These are phyloP conservation scores for Tetrahymena malaccensis DNA, from an alignment of 73 alveolate species.

Conservation along the genomic window DNA sequence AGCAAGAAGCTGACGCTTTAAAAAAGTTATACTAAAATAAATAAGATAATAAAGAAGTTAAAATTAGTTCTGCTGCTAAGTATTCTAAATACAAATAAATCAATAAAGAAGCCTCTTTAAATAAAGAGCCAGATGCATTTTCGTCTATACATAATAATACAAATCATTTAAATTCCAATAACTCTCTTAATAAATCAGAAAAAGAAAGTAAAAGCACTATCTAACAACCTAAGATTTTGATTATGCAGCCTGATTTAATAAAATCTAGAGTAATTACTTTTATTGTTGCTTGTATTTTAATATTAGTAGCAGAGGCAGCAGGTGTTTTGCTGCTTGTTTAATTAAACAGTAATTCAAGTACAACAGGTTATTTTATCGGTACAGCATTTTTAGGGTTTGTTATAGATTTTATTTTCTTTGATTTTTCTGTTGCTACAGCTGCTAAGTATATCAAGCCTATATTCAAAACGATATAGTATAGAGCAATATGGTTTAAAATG, in stretches of 20 bases:
- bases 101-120: not conserved
- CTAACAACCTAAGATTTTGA: not conserved
- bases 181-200: not conserved
- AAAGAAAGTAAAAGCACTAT: not conserved
- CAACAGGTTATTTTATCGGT: not conserved
- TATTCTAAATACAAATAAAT: not conserved
- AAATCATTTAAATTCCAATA: not conserved
- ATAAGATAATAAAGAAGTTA: not conserved
- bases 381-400: not conserved
- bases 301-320: not conserved
- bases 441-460: not conserved
- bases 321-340: not conserved
- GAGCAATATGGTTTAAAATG: not conserved
- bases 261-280: not conserved
- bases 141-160: not conserved
- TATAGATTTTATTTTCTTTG: not conserved
- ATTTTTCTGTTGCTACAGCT: not conserved
- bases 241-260: not conserved
- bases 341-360: not conserved
- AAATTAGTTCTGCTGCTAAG: not conserved
- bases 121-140: not conserved
- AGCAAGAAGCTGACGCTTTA: not conserved
- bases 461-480: not conserved
- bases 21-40: not conserved
- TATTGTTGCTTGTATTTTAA: not conserved